These are phyloP conservation scores for Echria macrotheca DNA, from an alignment of 495 filamentous ascomycete genomes.

Conservation along the genomic window DNA sequence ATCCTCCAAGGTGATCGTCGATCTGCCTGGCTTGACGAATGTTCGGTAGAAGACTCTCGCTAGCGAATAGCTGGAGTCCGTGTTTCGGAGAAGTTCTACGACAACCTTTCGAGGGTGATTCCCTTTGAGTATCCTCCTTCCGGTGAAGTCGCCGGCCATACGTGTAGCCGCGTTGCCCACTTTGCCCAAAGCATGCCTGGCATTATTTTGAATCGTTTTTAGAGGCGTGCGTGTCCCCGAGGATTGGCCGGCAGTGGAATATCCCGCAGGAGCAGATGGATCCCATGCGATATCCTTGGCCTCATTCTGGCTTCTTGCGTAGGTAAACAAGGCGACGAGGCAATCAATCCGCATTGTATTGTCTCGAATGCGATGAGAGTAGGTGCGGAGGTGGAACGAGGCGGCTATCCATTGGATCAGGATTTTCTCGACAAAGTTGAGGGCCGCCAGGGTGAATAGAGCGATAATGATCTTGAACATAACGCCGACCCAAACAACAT, in stretches of 20 bases:
- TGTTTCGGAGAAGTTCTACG: slow-evolving; percentile 68
- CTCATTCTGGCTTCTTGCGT: slow-evolving; percentile 67
- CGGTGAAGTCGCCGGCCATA: slow-evolving; percentile 93
- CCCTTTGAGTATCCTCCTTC: slow-evolving; percentile 64
- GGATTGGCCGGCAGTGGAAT: slow-evolving; percentile 28
- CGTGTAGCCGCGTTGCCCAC: slow-evolving; percentile 85
- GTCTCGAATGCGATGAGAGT: slow-evolving; percentile 83
- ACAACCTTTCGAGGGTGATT: slow-evolving; percentile 81
- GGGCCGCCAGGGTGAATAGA: slow-evolving; percentile 67
- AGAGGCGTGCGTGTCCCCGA: slow-evolving; percentile 69
- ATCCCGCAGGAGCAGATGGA: slow-evolving; percentile 18
- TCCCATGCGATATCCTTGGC: slow-evolving; percentile 62
- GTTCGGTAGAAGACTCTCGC: slow-evolving; percentile 91
- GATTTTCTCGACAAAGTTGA: slow-evolving; percentile 91
- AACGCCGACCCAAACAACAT: slow-evolving; percentile 63
- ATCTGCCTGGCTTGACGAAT: slow-evolving; percentile 67
- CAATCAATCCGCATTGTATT: slow-evolving; percentile 65
- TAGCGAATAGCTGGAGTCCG: slow-evolving; percentile 73
- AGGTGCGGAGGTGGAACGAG: slow-evolving; percentile 86
- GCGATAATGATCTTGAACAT: slow-evolving; percentile 85
- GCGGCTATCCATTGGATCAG: slow-evolving; percentile 92
- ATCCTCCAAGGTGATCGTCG: slow-evolving; percentile 72
- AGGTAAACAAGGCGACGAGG: slow-evolving; percentile 63
- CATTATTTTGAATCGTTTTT: slow-evolving; percentile 61
- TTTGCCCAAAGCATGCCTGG: slow-evolving; percentile 66